These are phyloP conservation scores for Calcarisporium arbuscula DNA, from an alignment of 2,329 filamentous ascomycete species.

Conservation along the genomic window DNA sequence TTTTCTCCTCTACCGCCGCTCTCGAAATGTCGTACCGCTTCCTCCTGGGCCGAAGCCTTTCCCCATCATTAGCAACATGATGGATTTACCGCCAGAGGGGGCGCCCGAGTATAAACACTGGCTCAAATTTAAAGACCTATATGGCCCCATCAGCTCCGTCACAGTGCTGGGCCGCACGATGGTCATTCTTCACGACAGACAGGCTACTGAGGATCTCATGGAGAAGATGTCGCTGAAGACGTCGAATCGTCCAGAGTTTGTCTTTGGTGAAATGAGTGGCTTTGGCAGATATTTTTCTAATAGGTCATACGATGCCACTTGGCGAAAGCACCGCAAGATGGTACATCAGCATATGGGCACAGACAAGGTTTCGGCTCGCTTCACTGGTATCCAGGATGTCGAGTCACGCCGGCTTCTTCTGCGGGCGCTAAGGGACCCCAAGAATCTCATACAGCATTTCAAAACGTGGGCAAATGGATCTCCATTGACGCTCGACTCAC, in stretches of 20 bases:
- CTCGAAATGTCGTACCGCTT: too few relatives aligned
- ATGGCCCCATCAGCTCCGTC: conserved; percentile 21
- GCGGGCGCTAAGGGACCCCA: conserved; percentile 15
- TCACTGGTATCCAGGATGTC: conserved; percentile 17
- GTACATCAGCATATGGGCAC: conserved; percentile 24
- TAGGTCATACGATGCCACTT: conserved; percentile 12
- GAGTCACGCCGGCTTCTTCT: conserved; percentile 20
- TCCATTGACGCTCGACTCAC: neutral
- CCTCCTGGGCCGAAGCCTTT: conserved; percentile 23
- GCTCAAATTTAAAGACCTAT: conserved; percentile 24
- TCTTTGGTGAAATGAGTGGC: conserved; percentile 17
- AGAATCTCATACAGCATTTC: conserved; percentile 16
- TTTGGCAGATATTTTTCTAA: conserved; percentile 11
- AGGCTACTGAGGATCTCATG: conserved; percentile 28
- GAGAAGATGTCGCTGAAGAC: conserved; percentile 17
- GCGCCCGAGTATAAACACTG: conserved; percentile 25
- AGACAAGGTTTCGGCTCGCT: conserved; percentile 10
- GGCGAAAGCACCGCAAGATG: conserved; percentile 19
- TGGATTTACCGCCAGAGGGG: conserved; percentile 31
- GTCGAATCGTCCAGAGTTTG: conserved; percentile 10
- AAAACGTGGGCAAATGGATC: conserved; percentile 16
- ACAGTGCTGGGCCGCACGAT: conserved; percentile 25
- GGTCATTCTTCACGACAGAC: conserved; percentile 33
- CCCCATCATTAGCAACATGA: conserved; percentile 38
- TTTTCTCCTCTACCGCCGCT: too few relatives aligned